These are phyloP conservation scores for Penicillium egyptiacum DNA, from an alignment of 495 filamentous ascomycete genomes.

Conservation along the genomic window DNA sequence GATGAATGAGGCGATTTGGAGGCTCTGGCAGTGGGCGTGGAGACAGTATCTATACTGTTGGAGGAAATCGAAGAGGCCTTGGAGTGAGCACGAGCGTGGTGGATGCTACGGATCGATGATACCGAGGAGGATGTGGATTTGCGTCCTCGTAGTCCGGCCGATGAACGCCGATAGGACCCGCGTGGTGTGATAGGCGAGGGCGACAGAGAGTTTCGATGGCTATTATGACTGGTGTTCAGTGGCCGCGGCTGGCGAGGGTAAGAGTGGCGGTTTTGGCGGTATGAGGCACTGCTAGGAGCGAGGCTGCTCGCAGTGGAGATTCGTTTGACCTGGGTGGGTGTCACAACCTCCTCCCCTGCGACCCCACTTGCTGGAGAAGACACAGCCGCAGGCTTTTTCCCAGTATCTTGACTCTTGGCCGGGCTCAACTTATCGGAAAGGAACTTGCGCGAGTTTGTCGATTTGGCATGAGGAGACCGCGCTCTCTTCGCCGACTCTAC, in stretches of 20 bases:
- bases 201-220: constrained; percentile 78
- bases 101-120: constrained; percentile 87
- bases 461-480: constrained; percentile 58
- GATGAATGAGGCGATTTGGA: constrained; percentile 80
- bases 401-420: constrained; percentile 41
- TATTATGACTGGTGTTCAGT: constrained; percentile 54
- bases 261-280: constrained; percentile 47
- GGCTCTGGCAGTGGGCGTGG: constrained; percentile 63
- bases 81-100: constrained; percentile 81
- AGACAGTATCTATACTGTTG: constrained; percentile 65
- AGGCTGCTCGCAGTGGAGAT: constrained; percentile 48
- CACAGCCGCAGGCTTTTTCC: constrained; percentile 27
- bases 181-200: constrained; percentile 87
- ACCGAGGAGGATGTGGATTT: constrained; percentile 97
- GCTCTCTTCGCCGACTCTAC: constrained; percentile 73
- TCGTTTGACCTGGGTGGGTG: constrained; percentile 47
- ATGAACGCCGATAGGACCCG: constrained; percentile 73
- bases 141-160: constrained; percentile 77
- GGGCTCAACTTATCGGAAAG: constrained; percentile 46
- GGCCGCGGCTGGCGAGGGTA: constrained; percentile 52
- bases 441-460: constrained; percentile 39
- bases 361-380: constrained; percentile 26
- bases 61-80: constrained; percentile 94
- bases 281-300: constrained; percentile 48
- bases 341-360: constrained; percentile 29